phyloP scores from a whole-genome alignment of 495 filamentous ascomycete species.

The Pyrenula aspistea region DNA sequence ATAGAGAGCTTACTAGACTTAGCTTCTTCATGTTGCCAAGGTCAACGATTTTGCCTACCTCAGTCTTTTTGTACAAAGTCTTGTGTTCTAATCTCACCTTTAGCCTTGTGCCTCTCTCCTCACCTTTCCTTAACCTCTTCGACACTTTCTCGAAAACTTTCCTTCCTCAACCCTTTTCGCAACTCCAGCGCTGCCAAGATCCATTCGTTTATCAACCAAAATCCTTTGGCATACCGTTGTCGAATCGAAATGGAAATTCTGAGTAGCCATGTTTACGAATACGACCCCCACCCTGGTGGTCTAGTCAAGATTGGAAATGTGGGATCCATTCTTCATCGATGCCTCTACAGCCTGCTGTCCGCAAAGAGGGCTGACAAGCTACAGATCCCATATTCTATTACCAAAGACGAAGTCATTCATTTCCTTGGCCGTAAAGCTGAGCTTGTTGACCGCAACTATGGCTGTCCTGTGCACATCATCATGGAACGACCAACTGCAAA shows the following conservation, averaged over 20 bases:
- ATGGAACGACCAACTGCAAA: conserved; percentile 72
- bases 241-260: background rate
- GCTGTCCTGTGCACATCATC: conserved; percentile 65
- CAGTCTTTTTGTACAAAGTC: too few species aligned
- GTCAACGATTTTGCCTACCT: too few species aligned
- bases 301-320: conserved; percentile 7
- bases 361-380: conserved; percentile 4
- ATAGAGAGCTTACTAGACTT: too few species aligned
- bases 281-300: conserved; percentile 17
- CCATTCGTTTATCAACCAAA: too few species aligned
- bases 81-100: too few species aligned
- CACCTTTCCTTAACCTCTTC: background rate
- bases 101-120: too few species aligned
- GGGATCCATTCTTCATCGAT: background rate
- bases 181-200: too few species aligned
- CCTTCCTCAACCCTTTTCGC: background rate
- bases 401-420: conserved; percentile 53
- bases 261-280: conserved; percentile 6
- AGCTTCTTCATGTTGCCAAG: too few species aligned
- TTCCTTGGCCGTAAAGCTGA: conserved; percentile 48
- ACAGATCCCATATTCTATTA: conserved; percentile 55
- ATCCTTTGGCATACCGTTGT: background rate
- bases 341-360: background rate
- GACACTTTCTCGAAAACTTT: background rate
- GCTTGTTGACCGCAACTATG: conserved; percentile 36